A percentile compares a stretch with the other conserved stretches of the same genome.
These are phyloP conservation scores for Nemania sp. DNA, from an alignment of 2,329 filamentous ascomycete genomes.

Conservation along the genomic window DNA sequence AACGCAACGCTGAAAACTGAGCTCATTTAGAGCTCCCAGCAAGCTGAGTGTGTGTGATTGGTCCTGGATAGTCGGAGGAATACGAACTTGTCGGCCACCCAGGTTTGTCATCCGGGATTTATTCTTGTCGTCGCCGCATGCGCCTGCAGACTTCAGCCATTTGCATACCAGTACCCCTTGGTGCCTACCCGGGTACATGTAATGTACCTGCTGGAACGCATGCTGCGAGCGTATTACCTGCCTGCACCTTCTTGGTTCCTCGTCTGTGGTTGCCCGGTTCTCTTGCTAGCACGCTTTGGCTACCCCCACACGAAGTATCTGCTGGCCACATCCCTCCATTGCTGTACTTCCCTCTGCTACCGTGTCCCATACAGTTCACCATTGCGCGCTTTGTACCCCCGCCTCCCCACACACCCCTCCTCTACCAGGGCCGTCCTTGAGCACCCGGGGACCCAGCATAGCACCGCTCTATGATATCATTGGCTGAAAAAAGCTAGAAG, in stretches of 20 bases:
- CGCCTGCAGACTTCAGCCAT: background rate
- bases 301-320: constrained; percentile 22
- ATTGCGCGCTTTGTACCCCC: constrained; percentile 6
- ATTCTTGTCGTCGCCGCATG: background rate
- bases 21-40: no score
- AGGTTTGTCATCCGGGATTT: background rate
- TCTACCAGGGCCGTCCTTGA: constrained; percentile 16
- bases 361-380: background rate
- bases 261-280: constrained; percentile 2
- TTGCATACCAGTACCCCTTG: background rate
- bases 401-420: constrained; percentile 23
- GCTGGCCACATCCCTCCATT: constrained; percentile 10
- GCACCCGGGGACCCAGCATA: constrained; percentile 22
- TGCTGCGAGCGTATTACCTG: constrained; percentile 3
- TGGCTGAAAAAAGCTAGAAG: constrained; percentile 29
- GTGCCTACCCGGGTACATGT: background rate
- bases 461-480: constrained; percentile 31
- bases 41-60: no score
- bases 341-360: constrained; percentile 3
- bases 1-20: no score
- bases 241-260: constrained; percentile 1
- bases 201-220: constrained; percentile 1
- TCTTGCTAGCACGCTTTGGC: constrained; percentile 5
- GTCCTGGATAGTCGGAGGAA: background rate
- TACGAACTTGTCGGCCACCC: background rate